These are phyloP conservation scores for Nitzschia inconspicua DNA, from an alignment of 108 stramenopile genomes.

Conservation along the genomic window DNA sequence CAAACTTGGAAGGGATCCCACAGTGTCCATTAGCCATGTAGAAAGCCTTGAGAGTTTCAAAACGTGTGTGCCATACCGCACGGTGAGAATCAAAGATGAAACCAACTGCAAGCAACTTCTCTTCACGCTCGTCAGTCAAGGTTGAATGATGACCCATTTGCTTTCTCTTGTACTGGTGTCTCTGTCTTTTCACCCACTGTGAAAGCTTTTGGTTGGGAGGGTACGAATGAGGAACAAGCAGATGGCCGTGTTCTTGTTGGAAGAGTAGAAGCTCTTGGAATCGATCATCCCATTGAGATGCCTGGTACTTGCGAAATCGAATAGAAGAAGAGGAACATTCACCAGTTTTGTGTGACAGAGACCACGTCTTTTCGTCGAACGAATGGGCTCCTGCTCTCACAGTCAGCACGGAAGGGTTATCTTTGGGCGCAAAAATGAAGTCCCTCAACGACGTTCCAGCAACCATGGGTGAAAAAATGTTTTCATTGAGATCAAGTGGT, in stretches of 20 bases:
- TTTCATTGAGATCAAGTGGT: too few relatives aligned
- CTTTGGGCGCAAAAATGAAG: too few relatives aligned
- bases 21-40: constrained; percentile 41
- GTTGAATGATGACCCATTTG: not conserved
- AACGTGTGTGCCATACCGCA: constrained; percentile 55
- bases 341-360: too few relatives aligned
- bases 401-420: too few relatives aligned
- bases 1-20: too few relatives aligned
- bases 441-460: too few relatives aligned
- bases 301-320: constrained; percentile 33
- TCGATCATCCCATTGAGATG: constrained; percentile 52
- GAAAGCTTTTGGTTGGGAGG: constrained; percentile 50
- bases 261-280: constrained; percentile 39
- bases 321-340: too few relatives aligned
- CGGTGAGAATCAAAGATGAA: constrained; percentile 46
- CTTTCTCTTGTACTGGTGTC: constrained; percentile 30
- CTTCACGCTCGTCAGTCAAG: constrained; percentile 22
- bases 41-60: constrained; percentile 39
- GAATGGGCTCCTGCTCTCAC: too few relatives aligned
- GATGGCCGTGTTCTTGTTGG: constrained; percentile 46
- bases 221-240: constrained; percentile 46
- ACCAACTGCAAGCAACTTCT: constrained; percentile 27
- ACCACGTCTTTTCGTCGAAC: too few relatives aligned
- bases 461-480: too few relatives aligned
- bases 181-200: constrained; percentile 10